phyloP scores from a whole-genome alignment of 352 stramenopile species.

The Phytophthora litchii region DNA sequence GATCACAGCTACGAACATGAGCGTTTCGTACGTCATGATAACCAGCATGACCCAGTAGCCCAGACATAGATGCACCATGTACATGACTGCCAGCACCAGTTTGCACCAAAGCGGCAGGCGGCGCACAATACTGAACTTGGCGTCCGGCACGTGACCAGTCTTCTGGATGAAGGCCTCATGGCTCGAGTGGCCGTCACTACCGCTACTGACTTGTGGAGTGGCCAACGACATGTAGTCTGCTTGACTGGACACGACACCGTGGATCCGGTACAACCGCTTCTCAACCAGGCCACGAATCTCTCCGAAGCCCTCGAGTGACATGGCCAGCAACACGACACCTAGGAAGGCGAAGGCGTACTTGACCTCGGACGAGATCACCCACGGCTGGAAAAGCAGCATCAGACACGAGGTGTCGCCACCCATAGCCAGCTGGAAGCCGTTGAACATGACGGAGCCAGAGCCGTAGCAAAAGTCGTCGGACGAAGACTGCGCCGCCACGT shows the following conservation, averaged over 20 bases:
- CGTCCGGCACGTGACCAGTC: slow-evolving; percentile 19
- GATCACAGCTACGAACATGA: slow-evolving; percentile 82
- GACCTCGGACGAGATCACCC: slow-evolving; percentile 62
- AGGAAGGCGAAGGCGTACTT: slow-evolving; percentile 86
- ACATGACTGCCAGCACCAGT: slow-evolving; percentile 57
- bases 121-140: slow-evolving; percentile 52
- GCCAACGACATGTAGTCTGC: slow-evolving; percentile 59
- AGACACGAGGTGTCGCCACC: slow-evolving; percentile 63
- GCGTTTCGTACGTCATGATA: slow-evolving; percentile 86
- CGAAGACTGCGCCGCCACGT: slow-evolving; percentile 39
- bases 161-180: slow-evolving; percentile 35
- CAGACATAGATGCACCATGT: slow-evolving; percentile 80
- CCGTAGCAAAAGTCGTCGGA: slow-evolving; percentile 62
- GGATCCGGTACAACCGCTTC: slow-evolving; percentile 53
- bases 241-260: slow-evolving; percentile 63
- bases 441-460: slow-evolving; percentile 83
- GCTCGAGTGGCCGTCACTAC: slow-evolving; percentile 4
- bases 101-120: slow-evolving; percentile 68
- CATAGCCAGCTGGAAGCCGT: slow-evolving; percentile 79
- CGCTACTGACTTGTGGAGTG: slow-evolving; percentile 40
- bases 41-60: slow-evolving; percentile 88
- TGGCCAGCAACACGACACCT: slow-evolving; percentile 65
- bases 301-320: slow-evolving; percentile 70
- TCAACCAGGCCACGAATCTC: slow-evolving; percentile 55
- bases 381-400: slow-evolving; percentile 83